Evolutionary conservation across 2,329 filamentous ascomycete species (phyloP), one percentile per base, ranked within the genome.

Genomic region (Xylariaceae sp.): DNA sequence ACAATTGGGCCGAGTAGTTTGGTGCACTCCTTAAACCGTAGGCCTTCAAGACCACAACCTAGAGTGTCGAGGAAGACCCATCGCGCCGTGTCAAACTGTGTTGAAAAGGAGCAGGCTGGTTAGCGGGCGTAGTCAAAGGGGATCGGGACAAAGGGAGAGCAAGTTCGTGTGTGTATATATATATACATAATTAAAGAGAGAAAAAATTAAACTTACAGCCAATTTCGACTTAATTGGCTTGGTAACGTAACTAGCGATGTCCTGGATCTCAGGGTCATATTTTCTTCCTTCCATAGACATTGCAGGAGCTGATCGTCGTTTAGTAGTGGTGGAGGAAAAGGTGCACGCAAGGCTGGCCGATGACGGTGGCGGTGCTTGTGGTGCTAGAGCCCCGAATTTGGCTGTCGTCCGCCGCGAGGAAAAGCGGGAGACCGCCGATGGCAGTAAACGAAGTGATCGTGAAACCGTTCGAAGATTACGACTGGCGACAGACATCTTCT

Each of bases 21-120:
- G 63, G 89, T 87, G 84, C 95, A 98, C 78, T 97, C 91, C 76
- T 93, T 91, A 81, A 99, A 99, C 67, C 89, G 88, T 71, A 99
- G 85, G 65, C 91, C 95, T 80, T 98, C 93, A 62, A 99, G 87
- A 73, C 95, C 95, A 75, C 95, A 99, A 71, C 95, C 95, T 46
- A 99, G 85, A 53, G 95, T 98, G 76, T 99, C 95, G 71, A 98
- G 86, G 76, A 99, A 92, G 66, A 98, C 93, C 81, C 92, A 93
- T 78, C 95, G 89, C 61, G 95, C 95, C 47, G 95, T 99, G 76
- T 99, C 95, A 73, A 90, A 96, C 90, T 95, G 65, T 60, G 7
- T 37, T 37, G 60, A 10, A 50, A 44, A 16, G 55, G 44, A 40
- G 56, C 23, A 41, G 51, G n/a, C 45, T 63, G 65, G 67, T 72